Evolutionary conservation across 2,329 filamentous ascomycete species (phyloP).

Genomic region (Emergomyces pasteurianus): DNA sequence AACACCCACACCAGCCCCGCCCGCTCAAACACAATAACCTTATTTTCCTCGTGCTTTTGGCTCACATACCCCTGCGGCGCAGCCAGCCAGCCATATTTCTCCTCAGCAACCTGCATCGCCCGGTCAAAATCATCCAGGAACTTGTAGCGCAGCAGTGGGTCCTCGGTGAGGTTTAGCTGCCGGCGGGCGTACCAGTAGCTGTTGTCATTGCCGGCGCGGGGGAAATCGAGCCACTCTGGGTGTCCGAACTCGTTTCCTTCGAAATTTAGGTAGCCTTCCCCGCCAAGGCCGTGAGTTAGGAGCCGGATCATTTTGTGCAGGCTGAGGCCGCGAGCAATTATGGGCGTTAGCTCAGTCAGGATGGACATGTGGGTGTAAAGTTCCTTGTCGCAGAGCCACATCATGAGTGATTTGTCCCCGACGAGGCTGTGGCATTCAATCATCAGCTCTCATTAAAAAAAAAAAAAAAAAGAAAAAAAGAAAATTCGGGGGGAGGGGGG

Average conservation of each 20-base stretch:
- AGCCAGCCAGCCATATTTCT: conserved; percentile 84
- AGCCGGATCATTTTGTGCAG: conserved; percentile 97
- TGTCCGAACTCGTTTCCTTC: conserved; percentile 98
- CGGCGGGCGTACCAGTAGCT: conserved; percentile 90
- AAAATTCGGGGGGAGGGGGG: too few species aligned
- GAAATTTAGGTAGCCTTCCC: conserved; percentile 96
- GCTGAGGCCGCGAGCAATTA: conserved; percentile 81
- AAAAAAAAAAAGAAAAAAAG: too few species aligned
- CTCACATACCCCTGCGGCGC: conserved; percentile 80
- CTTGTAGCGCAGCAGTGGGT: conserved; percentile 71
- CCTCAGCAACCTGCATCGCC: conserved; percentile 78
- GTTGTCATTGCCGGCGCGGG: conserved; percentile 81
- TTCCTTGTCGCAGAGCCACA: conserved; percentile 95
- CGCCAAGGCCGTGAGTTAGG: conserved; percentile 79
- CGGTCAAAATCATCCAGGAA: conserved; percentile 91
- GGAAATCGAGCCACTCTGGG: conserved; percentile 98
- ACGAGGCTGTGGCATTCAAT: conserved; percentile 55
- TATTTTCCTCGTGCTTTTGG: conserved; percentile 86
- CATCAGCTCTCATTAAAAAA: conserved; percentile 15
- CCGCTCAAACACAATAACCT: conserved; percentile 90
- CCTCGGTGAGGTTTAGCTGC: conserved; percentile 86
- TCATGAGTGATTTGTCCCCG: conserved; percentile 91
- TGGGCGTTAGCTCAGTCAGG: conserved; percentile 67
- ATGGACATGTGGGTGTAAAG: conserved; percentile 97
- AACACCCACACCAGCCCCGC: conserved; percentile 86